Evolutionary conservation across 768 basidiomycete species (phyloP).

Genomic region (Auricularia sp.): DNA sequence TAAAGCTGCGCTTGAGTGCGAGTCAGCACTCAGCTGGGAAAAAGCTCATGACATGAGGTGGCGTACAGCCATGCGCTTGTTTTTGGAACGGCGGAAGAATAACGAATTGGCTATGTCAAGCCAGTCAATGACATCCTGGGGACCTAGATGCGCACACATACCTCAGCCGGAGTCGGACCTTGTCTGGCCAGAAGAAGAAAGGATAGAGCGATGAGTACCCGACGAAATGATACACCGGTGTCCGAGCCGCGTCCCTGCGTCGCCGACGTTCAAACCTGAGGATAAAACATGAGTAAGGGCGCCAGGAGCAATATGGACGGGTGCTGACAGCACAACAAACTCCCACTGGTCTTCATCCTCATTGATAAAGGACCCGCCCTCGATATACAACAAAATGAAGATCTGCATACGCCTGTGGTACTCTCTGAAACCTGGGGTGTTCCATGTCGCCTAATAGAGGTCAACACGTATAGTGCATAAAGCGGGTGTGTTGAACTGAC

Average conservation of each 20-base stretch:
- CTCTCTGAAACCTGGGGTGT: constrained; percentile 79
- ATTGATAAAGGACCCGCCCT: constrained; percentile 88
- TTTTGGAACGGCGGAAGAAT: constrained; percentile 85
- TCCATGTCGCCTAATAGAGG: constrained; percentile 57
- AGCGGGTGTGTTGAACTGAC: constrained; percentile 33
- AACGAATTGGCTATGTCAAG: constrained; percentile 70
- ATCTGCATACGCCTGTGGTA: constrained; percentile 89
- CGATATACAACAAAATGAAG: constrained; percentile 90
- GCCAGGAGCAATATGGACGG: background rate
- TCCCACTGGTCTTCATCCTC: constrained; percentile 94
- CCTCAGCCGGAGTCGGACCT: constrained; percentile 78
- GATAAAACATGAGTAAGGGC: background rate
- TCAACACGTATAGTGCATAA: constrained; percentile 3
- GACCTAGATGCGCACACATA: constrained; percentile 20
- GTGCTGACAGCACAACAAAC: constrained; percentile 71
- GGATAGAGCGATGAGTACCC: constrained; percentile 93
- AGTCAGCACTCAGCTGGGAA: background rate
- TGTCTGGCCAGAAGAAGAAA: constrained; percentile 94
- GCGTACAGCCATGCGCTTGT: constrained; percentile 81
- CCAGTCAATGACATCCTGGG: background rate
- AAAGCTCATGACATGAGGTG: background rate
- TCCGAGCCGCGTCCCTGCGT: constrained; percentile 37
- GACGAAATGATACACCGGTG: constrained; percentile 75
- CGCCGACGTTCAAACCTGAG: constrained; percentile 77
- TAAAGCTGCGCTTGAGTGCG: constrained; percentile 66